Base-by-base conservation (phyloP, 2,329 filamentous ascomycete species). In the Simplicillium aogashimaense region DNA sequence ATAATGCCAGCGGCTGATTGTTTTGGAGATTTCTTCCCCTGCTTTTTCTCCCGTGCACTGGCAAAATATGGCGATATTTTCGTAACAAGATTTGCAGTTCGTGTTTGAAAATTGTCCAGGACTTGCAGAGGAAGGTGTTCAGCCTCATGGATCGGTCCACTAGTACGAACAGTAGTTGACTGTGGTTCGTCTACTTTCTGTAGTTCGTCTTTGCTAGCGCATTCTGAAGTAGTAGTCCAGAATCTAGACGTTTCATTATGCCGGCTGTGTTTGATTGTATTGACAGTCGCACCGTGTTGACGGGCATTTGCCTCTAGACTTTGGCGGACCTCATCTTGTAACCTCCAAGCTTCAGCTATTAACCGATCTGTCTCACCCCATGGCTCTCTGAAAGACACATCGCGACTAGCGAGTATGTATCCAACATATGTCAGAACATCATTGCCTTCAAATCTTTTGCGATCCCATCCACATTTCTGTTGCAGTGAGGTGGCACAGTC, bases 1-100 rank as follows among this genome's bases (percentile, higher is more conserved):
- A 80, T 54, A 2, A 60, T 67, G 8, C 68, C 67, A 9, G 64
- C 58, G 2, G 57, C 58, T 3, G 65, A 61, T 7, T 63, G 58
- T 25, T 55, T 62, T 18, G 43, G 34, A 15, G 20, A 25, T 9
- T 25, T 25, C 20, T 45, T 40, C 25, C 42, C 48, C 16, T 45
- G 48, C 18, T 38, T 42, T 33, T 44, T 38, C 13, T 50, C 43
- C 18, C 39, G 13, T 35, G 43, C 20, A 3, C 45, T 39, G 28
- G 43, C 29, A 40, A 65, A 65, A 45, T 57, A 65, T 16, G 55
- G 62, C 3, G 61, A 64, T 20, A 25, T 34, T 8, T 15, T 39
- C 13, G 33, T 17, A 18, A 13, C 13, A 17, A 11, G 28, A 17
- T 35, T 25, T 8, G 18, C 16, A n/a, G 17, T 31, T 31, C n/a